A percentile compares a stretch with the other conserved stretches of the same genome.
Conservation (phyloP, 305 asterid genomes). For the Nicotiana rustica region DNA sequence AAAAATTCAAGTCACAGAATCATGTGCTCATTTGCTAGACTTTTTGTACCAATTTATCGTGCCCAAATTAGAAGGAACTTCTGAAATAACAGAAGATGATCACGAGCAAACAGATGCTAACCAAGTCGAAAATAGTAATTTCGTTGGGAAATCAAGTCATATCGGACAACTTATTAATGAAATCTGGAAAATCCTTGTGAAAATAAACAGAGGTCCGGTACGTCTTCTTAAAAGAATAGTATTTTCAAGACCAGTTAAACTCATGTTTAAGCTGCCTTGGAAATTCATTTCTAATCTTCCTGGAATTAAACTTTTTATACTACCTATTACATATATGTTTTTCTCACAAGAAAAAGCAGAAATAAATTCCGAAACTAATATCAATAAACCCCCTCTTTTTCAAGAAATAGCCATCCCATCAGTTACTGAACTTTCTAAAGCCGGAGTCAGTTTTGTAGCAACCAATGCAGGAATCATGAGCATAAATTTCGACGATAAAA, state of each 20-base stretch:
- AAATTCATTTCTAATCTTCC: constrained; percentile 39
- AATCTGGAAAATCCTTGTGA: constrained; percentile 30
- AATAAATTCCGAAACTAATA: neutral
- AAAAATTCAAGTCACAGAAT: constrained; percentile 7
- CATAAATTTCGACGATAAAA: constrained; percentile 38
- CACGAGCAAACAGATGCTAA: neutral
- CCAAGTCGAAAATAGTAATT: neutral
- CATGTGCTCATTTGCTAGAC: constrained; percentile 34
- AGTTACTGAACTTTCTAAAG: constrained; percentile 36
- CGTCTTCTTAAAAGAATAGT: constrained; percentile 32
- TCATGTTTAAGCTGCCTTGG: constrained; percentile 42
- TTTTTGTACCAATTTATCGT: constrained; percentile 32
- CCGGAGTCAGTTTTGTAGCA: constrained; percentile 34
- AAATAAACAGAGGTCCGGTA: constrained; percentile 27
- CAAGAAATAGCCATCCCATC: constrained; percentile 47
- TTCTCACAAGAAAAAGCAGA: constrained; percentile 25
- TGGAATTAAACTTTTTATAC: constrained; percentile 26
- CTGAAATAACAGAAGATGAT: constrained; percentile 22
- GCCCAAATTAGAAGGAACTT: neutral
- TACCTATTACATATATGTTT: constrained; percentile 34
- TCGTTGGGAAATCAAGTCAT: neutral
- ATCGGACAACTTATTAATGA: neutral
- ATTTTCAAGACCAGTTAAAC: constrained; percentile 34
- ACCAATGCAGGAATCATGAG: constrained; percentile 34
- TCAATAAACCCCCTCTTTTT: constrained; percentile 36